A percentile compares a stretch with the other conserved stretches of the same genome.
Evolutionary conservation across 352 stramenopile species (phyloP).

Genomic region (Phytophthora nicotianae): DNA sequence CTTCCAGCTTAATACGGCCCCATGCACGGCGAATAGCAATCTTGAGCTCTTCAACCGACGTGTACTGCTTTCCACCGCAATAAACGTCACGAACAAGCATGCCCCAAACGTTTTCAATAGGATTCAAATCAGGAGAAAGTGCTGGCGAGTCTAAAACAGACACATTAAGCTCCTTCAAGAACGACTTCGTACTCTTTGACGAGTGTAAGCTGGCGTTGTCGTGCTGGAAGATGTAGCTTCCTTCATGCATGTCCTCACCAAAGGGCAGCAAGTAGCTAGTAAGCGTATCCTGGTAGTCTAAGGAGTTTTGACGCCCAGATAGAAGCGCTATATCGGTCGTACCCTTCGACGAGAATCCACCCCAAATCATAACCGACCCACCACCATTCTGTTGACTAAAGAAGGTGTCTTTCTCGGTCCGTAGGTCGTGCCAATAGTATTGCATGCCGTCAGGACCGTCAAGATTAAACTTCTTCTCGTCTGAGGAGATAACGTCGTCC

Average conservation of each 20-base stretch:
- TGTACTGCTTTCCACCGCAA: background rate
- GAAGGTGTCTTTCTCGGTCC: background rate
- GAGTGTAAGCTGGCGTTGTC: background rate
- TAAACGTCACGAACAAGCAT: background rate
- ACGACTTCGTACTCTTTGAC: background rate
- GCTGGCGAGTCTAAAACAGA: background rate
- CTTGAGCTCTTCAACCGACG: background rate
- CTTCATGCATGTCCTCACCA: background rate
- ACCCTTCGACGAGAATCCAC: background rate
- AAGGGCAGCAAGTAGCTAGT: background rate
- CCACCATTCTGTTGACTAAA: background rate
- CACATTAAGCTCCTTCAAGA: background rate
- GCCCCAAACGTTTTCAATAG: conserved; percentile 1
- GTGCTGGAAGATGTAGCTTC: background rate
- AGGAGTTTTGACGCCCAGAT: background rate
- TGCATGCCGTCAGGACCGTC: background rate
- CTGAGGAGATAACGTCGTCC: background rate
- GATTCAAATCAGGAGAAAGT: background rate
- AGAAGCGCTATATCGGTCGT: background rate
- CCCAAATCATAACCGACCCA: background rate
- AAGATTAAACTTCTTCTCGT: background rate
- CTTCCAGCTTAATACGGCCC: background rate
- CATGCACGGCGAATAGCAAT: background rate
- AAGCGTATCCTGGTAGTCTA: background rate
- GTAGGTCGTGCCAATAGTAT: background rate